Percentiles rank a stretch among this genome's conserved stretches.
These are phyloP conservation scores for Blastobotrys peoriensis DNA, from an alignment of 805 yeast genomes.

Conservation along the genomic window DNA sequence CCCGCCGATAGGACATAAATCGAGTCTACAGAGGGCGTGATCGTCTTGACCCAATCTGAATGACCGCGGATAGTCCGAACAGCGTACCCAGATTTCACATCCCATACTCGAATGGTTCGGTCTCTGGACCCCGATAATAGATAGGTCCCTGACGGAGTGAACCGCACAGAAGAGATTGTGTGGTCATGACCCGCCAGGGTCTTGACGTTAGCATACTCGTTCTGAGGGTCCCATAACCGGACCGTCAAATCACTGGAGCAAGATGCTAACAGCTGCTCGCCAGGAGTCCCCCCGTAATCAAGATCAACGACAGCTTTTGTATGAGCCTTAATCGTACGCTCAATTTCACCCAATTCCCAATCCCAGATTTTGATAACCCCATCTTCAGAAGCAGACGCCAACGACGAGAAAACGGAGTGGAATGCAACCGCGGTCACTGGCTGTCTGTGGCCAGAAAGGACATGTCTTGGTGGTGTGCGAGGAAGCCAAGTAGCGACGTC, in stretches of 20 bases:
- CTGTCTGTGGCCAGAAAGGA: slow-evolving; percentile 49
- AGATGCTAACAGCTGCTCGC: slow-evolving; percentile 36
- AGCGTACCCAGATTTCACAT: slow-evolving; percentile 59
- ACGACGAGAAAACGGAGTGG: slow-evolving; percentile 67
- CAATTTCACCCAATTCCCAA: slow-evolving; percentile 54
- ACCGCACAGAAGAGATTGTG: slow-evolving; percentile 60
- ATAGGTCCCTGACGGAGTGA: slow-evolving; percentile 46
- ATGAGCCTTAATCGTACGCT: slow-evolving; percentile 65
- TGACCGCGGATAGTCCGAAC: slow-evolving; percentile 66
- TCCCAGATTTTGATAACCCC: slow-evolving; percentile 75
- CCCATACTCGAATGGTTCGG: slow-evolving; percentile 79
- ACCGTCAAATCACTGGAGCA: slow-evolving; percentile 48
- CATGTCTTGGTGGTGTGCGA: slow-evolving; percentile 34
- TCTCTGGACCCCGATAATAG: slow-evolving; percentile 78
- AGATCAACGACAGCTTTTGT: slow-evolving; percentile 59
- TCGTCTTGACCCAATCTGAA: slow-evolving; percentile 78
- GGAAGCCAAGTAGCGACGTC: slow-evolving; percentile 59
- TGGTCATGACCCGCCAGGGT: slow-evolving; percentile 84
- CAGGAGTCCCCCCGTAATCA: slow-evolving; percentile 45
- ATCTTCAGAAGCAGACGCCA: slow-evolving; percentile 63
- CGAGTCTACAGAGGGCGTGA: slow-evolving; percentile 35
- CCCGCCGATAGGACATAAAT: slow-evolving; percentile 67
- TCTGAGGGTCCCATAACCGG: slow-evolving; percentile 62
- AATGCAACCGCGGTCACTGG: slow-evolving; percentile 58
- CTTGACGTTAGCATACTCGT: slow-evolving; percentile 46